These are phyloP conservation scores for Wallacemonas sp. DNA, from an alignment of 208 protist species.

Conservation along the genomic window DNA sequence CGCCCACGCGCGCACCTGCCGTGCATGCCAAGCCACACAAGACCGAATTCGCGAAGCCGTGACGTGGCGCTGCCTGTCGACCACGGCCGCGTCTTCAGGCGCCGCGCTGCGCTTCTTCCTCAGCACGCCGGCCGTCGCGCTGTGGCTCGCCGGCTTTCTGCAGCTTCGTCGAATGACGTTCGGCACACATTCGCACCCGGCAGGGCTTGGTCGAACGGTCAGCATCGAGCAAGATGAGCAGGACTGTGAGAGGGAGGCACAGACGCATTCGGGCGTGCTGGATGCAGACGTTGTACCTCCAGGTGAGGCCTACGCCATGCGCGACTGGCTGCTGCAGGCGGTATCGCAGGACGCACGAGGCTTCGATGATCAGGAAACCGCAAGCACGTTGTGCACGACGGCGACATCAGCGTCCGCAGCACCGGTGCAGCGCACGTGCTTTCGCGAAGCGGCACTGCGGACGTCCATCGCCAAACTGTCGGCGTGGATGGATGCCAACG, in stretches of 20 bases:
- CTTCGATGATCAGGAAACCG: slow-evolving; percentile 22
- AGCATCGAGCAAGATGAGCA: neutral
- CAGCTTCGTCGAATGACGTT: slow-evolving; percentile 16
- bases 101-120: slow-evolving; percentile 32
- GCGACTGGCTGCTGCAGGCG: slow-evolving; percentile 35
- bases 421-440: slow-evolving; percentile 19
- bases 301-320: slow-evolving; percentile 39
- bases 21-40: slow-evolving; percentile 17
- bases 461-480: slow-evolving; percentile 17
- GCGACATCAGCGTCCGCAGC: slow-evolving; percentile 24
- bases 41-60: neutral
- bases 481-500: slow-evolving; percentile 22
- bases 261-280: neutral
- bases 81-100: neutral
- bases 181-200: neutral
- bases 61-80: neutral
- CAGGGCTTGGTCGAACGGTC: neutral
- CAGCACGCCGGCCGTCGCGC: slow-evolving; percentile 36
- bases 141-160: slow-evolving; percentile 36
- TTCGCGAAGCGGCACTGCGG: slow-evolving; percentile 22
- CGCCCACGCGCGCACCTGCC: slow-evolving; percentile 21
- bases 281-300: slow-evolving; percentile 24
- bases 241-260: neutral
- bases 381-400: slow-evolving; percentile 13
- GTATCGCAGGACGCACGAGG: slow-evolving; percentile 17